These are phyloP conservation scores for Fusarium agapanthi DNA, from an alignment of 2,329 filamentous ascomycete genomes.

Conservation along the genomic window DNA sequence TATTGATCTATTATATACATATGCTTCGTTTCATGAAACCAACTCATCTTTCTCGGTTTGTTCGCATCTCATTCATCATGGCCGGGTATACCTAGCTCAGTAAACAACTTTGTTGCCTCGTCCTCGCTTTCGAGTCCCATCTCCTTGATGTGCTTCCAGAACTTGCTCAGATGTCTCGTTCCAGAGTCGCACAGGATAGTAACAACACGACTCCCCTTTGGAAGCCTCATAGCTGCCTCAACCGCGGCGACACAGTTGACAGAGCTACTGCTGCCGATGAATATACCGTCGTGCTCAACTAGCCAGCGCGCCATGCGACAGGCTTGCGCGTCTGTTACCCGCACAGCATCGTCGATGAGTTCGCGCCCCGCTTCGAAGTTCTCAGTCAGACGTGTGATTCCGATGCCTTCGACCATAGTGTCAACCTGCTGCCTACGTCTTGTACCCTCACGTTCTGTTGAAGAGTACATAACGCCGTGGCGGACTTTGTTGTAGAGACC, in stretches of 20 bases:
- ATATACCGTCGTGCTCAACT: conserved; percentile 94
- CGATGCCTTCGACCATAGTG: conserved; percentile 94
- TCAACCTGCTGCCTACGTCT: conserved; percentile 90
- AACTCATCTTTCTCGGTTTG: not conserved
- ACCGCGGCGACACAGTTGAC: conserved; percentile 92
- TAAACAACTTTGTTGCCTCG: conserved; percentile 58
- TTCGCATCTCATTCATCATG: conserved; percentile 6
- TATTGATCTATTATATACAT: not conserved
- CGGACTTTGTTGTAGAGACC: conserved; percentile 92
- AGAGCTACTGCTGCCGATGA: conserved; percentile 93
- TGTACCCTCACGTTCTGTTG: conserved; percentile 90
- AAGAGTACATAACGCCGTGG: conserved; percentile 94
- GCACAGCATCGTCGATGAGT: conserved; percentile 88
- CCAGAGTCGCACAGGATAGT: conserved; percentile 88
- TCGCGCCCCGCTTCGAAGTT: conserved; percentile 91
- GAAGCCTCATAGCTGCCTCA: conserved; percentile 70
- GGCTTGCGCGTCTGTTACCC: conserved; percentile 88
- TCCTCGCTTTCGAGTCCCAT: conserved; percentile 66
- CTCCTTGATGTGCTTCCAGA: conserved; percentile 78
- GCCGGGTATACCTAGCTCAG: conserved; percentile 56
- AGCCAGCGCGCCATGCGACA: conserved; percentile 95
- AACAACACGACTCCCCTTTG: conserved; percentile 72
- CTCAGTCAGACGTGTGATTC: conserved; percentile 90
- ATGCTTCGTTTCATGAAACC: not conserved
- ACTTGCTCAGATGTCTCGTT: conserved; percentile 83